phyloP scores from a whole-genome alignment of 495 filamentous ascomycete genomes.

The Penicillium argentinense region DNA sequence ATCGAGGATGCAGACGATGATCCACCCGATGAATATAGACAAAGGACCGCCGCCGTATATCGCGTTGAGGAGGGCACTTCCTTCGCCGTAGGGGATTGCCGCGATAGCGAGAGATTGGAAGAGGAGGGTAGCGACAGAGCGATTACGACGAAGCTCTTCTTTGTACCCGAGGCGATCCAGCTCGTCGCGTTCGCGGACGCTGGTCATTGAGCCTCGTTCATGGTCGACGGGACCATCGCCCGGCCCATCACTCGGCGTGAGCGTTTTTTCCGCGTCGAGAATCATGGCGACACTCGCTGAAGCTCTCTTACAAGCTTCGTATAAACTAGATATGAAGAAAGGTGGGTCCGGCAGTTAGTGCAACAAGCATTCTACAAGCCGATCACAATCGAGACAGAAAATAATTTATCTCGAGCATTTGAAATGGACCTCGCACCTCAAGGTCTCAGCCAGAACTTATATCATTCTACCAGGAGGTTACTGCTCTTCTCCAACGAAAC shows the following conservation, averaged over 20 bases:
- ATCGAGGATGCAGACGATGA: conserved; percentile 38
- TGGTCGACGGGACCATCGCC: conserved; percentile 8
- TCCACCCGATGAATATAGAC: conserved; percentile 45
- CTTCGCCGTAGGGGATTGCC: conserved; percentile 50
- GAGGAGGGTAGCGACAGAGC: conserved; percentile 36
- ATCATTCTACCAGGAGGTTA: no score
- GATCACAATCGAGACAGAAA: no score
- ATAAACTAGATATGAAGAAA: no score
- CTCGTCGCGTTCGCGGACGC: conserved; percentile 16
- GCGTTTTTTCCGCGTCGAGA: neutral
- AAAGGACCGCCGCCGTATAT: conserved; percentile 44
- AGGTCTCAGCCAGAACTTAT: no score
- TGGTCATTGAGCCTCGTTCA: conserved; percentile 17
- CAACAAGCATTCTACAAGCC: no score
- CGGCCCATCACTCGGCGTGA: no score
- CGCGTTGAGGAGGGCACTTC: conserved; percentile 41
- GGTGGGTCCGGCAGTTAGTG: no score
- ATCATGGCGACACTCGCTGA: no score
- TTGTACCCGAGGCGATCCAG: conserved; percentile 40
- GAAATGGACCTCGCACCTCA: no score
- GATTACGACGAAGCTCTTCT: conserved; percentile 39
- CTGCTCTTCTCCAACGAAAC: neutral
- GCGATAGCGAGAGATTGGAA: conserved; percentile 41
- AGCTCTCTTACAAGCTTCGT: no score
- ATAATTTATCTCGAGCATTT: no score